These are phyloP conservation scores for Tuber microsphaerosporum DNA, from an alignment of 495 filamentous ascomycete genomes.

Conservation along the genomic window DNA sequence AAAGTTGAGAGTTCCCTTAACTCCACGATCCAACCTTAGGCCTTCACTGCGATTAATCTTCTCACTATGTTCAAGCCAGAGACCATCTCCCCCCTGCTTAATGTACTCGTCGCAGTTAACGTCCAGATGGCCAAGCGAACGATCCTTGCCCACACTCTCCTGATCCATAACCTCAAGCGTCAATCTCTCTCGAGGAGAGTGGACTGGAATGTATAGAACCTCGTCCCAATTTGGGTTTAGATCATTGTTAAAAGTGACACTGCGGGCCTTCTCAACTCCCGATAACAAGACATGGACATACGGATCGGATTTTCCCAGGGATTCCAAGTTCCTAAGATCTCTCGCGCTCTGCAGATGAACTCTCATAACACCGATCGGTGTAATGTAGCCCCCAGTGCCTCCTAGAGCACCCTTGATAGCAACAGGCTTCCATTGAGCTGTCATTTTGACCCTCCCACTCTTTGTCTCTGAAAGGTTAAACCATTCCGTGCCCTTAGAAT, in stretches of 20 bases:
- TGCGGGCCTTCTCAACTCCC: constrained; percentile 78
- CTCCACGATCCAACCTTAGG: constrained; percentile 59
- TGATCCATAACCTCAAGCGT: constrained; percentile 93
- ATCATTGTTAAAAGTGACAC: constrained; percentile 93
- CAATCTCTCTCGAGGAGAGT: constrained; percentile 74
- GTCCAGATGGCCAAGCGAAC: constrained; percentile 72
- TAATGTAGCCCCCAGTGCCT: constrained; percentile 81
- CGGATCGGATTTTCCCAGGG: constrained; percentile 92
- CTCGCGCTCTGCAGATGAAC: constrained; percentile 80
- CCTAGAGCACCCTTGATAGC: constrained; percentile 63
- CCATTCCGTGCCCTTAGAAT: constrained; percentile 91
- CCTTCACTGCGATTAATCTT: constrained; percentile 56
- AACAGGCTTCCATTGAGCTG: constrained; percentile 89
- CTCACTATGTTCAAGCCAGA: constrained; percentile 71
- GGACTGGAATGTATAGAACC: constrained; percentile 86
- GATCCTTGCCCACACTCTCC: constrained; percentile 79
- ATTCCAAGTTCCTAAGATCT: constrained; percentile 83
- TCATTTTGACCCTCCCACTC: constrained; percentile 79
- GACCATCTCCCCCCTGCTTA: constrained; percentile 65
- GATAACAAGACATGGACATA: constrained; percentile 84
- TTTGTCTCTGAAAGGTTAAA: constrained; percentile 78
- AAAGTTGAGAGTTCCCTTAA: constrained; percentile 77
- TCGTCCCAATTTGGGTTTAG: constrained; percentile 95
- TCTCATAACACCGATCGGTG: constrained; percentile 88
- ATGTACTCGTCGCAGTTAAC: constrained; percentile 72